These are phyloP conservation scores for Mycosphaerella arachidis DNA, from an alignment of 2,329 filamentous ascomycete genomes.

Conservation along the genomic window DNA sequence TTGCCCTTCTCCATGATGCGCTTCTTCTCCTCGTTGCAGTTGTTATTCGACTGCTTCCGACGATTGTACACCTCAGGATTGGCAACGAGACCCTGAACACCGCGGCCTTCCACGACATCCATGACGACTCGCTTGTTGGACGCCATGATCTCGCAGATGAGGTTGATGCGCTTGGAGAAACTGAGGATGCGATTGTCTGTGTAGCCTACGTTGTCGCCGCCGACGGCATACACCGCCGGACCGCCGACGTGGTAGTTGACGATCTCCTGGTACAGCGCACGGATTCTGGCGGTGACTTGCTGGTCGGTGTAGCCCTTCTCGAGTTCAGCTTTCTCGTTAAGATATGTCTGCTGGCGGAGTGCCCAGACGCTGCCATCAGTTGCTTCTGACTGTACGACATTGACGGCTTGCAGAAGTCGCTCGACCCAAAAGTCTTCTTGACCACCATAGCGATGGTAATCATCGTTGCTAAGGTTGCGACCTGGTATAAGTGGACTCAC, in stretches of 20 bases:
- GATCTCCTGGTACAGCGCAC: conserved; percentile 15
- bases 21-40: conserved; percentile 22
- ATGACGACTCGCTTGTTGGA: conserved; percentile 19
- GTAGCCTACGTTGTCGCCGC: conserved; percentile 18
- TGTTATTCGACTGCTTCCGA: conserved; percentile 18
- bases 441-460: neutral
- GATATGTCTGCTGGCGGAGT: conserved; percentile 14
- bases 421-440: conserved; percentile 13
- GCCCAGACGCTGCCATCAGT: conserved; percentile 8
- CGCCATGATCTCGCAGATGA: conserved; percentile 8
- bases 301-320: conserved; percentile 9
- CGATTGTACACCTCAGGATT: conserved; percentile 17
- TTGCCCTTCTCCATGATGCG: conserved; percentile 19
- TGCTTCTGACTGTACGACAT: conserved; percentile 7
- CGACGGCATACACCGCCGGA: conserved; percentile 11
- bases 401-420: conserved; percentile 14
- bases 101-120: conserved; percentile 23
- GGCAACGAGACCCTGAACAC: conserved; percentile 18
- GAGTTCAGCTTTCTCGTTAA: conserved; percentile 17
- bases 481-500: conserved; percentile 13
- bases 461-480: conserved; percentile 2
- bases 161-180: conserved; percentile 13
- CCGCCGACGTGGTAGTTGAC: conserved; percentile 15
- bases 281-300: conserved; percentile 16
- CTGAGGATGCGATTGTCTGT: conserved; percentile 6